Base-by-base conservation (phyloP, 495 filamentous ascomycete genomes). In the Aspergillus ostianus region DNA sequence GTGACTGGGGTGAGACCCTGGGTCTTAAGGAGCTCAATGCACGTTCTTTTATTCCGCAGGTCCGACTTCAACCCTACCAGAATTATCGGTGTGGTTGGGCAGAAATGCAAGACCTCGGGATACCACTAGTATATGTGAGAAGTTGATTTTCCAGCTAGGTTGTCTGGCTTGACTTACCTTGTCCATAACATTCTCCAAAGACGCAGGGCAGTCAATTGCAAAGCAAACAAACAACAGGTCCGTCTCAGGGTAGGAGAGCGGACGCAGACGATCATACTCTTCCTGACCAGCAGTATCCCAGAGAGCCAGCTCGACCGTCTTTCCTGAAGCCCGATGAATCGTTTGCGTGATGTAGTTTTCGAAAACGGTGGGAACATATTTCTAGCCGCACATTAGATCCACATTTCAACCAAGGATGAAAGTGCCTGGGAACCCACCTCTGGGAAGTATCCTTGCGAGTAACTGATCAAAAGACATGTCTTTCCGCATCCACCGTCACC, bases 281-380 rank as follows among this genome's bases (percentile, higher is more conserved):
- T 98, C 94, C 75, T 98, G 94, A 36, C 94, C 94, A 66, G 94
- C 94, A 27, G 94, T 98, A 79, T 98, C 94, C 94, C 94, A 98
- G 23, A 98, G 85, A 17, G 94, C 94, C 47, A 98, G 83, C 77
- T 98, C 94, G 54, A 98, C 90, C 41, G 85, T 92, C 80, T 97
- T 97, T 62, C 94, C 92, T 23, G 88, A 90, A 10, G 84, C 79
- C 65, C 87, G 85, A 70, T 98, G 95, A 44, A 84, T 85, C 55
- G 92, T 94, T 75, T 97, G 92, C 44, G 94, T 96, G 76, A 98
- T 98, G 82, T 98, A 98, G 78, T 98, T 98, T 70, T 98, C 94
- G 71, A 98, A 98, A 60, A 98, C 94, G 0, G 94, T 98, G 3
- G 94, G 94, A 52, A 98, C 93, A 70, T 98, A 98, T 97, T 97